phyloP scores from a whole-genome alignment of 1,284 basidiomycete genomes.

The Malassezia caprae region DNA sequence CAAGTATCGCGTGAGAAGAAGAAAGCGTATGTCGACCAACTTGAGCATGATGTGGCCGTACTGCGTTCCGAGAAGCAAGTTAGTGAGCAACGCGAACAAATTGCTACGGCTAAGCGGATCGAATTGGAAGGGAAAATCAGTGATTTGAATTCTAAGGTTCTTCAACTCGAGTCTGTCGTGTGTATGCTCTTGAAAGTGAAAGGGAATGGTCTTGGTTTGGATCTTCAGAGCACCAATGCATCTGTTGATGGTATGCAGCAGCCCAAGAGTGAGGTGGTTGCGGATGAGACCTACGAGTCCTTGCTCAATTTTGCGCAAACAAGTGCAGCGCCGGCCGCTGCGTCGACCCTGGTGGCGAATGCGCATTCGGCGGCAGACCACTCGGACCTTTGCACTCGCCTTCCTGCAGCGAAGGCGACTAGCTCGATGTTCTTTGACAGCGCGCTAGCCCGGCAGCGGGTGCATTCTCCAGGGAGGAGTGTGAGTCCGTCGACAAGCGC shows the following conservation, averaged over 20 bases:
- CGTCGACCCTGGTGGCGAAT: slow-evolving; percentile 19
- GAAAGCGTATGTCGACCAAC: slow-evolving; percentile 35
- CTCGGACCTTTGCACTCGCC: slow-evolving; percentile 35
- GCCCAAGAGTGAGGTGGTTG: background rate
- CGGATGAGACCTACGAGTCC: background rate
- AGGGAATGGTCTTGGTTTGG: background rate
- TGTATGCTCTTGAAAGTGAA: background rate
- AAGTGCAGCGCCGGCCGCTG: slow-evolving; percentile 32
- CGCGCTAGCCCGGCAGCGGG: slow-evolving; percentile 42
- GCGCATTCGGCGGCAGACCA: slow-evolving; percentile 17
- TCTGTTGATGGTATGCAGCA: slow-evolving; percentile 3
- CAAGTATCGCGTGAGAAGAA: slow-evolving; percentile 44
- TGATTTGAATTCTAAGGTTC: slow-evolving; percentile 24
- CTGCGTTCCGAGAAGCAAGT: slow-evolving; percentile 27
- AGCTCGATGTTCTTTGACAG: slow-evolving; percentile 20
- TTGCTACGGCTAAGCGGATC: slow-evolving; percentile 16
- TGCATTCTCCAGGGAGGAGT: slow-evolving; percentile 22
- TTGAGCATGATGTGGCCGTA: slow-evolving; percentile 27
- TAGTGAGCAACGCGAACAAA: slow-evolving; percentile 16
- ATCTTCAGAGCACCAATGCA: slow-evolving; percentile 1
- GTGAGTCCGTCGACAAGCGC: slow-evolving; percentile 15
- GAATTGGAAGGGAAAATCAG: slow-evolving; percentile 23
- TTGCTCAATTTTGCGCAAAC: background rate
- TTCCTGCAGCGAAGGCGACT: slow-evolving; percentile 47
- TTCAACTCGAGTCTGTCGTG: slow-evolving; percentile 24